Conservation (phyloP, 1,284 basidiomycete genomes). For the Wallemia mellicola region DNA sequence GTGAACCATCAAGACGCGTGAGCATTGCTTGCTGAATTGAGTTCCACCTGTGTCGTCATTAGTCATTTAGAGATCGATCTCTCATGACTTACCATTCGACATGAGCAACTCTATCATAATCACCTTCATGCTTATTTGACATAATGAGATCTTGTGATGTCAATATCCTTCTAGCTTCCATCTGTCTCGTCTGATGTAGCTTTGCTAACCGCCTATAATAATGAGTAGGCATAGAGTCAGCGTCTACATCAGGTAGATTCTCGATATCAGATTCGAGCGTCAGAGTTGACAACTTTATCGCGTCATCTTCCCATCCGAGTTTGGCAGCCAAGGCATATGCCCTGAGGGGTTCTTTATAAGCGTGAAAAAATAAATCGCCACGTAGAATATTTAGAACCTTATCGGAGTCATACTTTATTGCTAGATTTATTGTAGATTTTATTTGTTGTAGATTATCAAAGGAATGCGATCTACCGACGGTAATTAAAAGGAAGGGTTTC, state of each 20-base stretch:
- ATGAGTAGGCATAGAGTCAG: neutral
- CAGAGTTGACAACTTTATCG: neutral
- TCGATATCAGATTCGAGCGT: neutral
- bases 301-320: neutral
- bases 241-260: neutral
- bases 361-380: neutral
- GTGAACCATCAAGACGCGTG: neutral
- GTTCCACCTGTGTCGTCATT: neutral
- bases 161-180: neutral
- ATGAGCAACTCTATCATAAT: neutral
- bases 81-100: neutral
- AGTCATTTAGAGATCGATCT: neutral
- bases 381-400: neutral
- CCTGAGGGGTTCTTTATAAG: neutral
- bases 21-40: neutral
- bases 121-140: neutral
- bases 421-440: neutral
- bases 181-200: neutral
- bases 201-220: neutral
- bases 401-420: neutral
- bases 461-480: neutral
- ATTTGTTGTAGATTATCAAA: neutral
- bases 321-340: neutral
- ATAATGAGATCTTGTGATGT: neutral
- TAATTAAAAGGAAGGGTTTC: neutral